Evolutionary conservation across 345 rosid genomes (phyloP).

Genomic region (Pelargonium nanum): DNA sequence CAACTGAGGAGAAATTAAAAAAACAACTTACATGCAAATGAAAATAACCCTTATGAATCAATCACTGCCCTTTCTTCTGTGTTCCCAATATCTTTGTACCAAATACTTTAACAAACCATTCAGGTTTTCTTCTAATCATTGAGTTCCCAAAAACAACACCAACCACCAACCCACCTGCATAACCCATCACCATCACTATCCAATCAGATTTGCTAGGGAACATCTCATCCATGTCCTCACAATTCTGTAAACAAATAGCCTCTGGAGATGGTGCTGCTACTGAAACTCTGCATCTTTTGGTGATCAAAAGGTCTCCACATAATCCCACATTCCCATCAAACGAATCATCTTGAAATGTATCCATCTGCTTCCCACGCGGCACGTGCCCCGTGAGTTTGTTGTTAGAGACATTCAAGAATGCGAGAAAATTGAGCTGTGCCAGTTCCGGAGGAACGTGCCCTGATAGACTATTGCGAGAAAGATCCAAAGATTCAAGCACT

Average conservation of each 20-base stretch:
- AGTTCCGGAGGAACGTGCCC: not conserved
- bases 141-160: conserved; percentile 3
- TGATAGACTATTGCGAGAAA: not conserved
- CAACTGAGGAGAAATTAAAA: no score
- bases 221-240: not conserved
- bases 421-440: not conserved
- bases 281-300: not conserved
- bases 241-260: not conserved
- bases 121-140: not conserved
- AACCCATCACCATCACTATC: not conserved
- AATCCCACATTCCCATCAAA: not conserved
- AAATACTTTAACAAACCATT: not conserved
- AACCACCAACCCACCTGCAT: not conserved
- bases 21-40: no score
- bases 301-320: not conserved
- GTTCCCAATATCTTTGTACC: not conserved
- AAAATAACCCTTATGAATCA: no score
- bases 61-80: no score
- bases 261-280: not conserved
- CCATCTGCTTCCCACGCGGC: not conserved
- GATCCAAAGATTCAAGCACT: not conserved
- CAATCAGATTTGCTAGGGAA: not conserved
- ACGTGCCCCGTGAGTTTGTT: not conserved
- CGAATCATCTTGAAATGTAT: not conserved
- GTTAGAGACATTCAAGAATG: not conserved